phyloP scores from a whole-genome alignment of 2,329 filamentous ascomycete species.

The Ophiocordyceps robertsii region DNA sequence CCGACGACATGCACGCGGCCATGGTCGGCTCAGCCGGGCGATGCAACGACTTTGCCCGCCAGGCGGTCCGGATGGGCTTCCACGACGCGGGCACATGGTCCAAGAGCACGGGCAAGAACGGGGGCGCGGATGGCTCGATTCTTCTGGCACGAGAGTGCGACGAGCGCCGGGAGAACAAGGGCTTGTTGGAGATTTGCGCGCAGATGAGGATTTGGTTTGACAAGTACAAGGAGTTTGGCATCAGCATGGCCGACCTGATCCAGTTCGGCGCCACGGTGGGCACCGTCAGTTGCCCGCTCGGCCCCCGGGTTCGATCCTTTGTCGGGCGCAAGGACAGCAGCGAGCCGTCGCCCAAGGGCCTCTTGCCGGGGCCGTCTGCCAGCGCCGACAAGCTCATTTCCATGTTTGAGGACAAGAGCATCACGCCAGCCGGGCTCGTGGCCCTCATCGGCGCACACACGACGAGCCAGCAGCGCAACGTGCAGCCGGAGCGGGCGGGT shows the following conservation, averaged over 20 bases:
- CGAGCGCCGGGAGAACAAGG: constrained; percentile 25
- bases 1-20: constrained; percentile 19
- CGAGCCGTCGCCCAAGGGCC: constrained; percentile 20
- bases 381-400: constrained; percentile 27
- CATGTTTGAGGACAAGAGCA: constrained; percentile 37
- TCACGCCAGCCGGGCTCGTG: constrained; percentile 30
- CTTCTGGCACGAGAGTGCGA: constrained; percentile 23
- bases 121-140: constrained; percentile 30
- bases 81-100: constrained; percentile 29
- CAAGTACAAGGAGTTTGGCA: constrained; percentile 22
- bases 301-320: constrained; percentile 32
- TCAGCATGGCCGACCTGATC: constrained; percentile 38
- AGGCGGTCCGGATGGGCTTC: constrained; percentile 29
- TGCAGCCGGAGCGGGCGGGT: constrained; percentile 22
- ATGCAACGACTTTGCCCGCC: constrained; percentile 25
- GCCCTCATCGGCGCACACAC: constrained; percentile 40
- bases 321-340: constrained; percentile 33
- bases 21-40: constrained; percentile 19
- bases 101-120: constrained; percentile 6
- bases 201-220: constrained; percentile 22
- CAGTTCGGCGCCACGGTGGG: constrained; percentile 35
- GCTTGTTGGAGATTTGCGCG: constrained; percentile 26
- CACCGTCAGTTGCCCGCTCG: constrained; percentile 27
- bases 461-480: constrained; percentile 30
- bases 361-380: constrained; percentile 27